Evolutionary conservation across 805 yeast species (phyloP).

Genomic region (Metschnikowia koreensis): DNA sequence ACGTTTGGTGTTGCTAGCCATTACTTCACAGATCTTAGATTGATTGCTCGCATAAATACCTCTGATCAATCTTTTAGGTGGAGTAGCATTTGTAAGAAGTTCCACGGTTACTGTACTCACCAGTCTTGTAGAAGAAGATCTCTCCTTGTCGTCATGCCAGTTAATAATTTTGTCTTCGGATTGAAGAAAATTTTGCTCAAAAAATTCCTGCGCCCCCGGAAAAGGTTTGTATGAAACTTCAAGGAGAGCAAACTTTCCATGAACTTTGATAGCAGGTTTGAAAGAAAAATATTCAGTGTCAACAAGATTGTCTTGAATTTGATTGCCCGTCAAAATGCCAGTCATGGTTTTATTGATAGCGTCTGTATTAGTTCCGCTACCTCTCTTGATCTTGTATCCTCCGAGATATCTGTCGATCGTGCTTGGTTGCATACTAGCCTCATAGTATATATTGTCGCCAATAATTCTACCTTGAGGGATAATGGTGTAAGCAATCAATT

Average conservation of each 20-base stretch:
- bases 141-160: background rate
- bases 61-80: background rate
- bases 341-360: too few species aligned
- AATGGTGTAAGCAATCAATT: too few species aligned
- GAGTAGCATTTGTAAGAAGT: background rate
- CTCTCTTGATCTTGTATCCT: too few species aligned
- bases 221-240: background rate
- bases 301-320: too few species aligned
- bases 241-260: background rate
- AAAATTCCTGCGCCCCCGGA: background rate
- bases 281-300: background rate
- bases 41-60: background rate
- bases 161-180: background rate
- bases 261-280: background rate
- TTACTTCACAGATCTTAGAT: background rate
- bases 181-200: background rate
- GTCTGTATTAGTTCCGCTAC: too few species aligned
- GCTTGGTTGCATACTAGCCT: too few species aligned
- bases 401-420: too few species aligned
- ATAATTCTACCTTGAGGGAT: too few species aligned
- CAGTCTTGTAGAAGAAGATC: background rate
- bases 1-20: background rate
- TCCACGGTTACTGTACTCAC: background rate
- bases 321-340: too few species aligned
- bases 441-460: too few species aligned